Conservation (phyloP, 2,329 filamentous ascomycete species). For the Fusarium udum region DNA sequence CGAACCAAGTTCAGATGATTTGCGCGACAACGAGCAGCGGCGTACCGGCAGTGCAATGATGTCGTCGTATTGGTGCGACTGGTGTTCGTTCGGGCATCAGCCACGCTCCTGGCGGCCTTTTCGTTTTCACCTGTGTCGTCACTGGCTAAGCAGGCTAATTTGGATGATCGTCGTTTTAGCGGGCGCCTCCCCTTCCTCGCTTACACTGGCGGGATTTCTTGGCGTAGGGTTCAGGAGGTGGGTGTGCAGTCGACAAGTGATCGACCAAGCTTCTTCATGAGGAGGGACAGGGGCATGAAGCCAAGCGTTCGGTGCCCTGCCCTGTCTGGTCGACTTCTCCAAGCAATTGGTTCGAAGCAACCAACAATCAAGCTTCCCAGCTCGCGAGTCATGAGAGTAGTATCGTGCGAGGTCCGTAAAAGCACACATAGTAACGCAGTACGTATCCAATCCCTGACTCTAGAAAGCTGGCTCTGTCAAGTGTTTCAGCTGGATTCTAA, state of each 20-base stretch:
- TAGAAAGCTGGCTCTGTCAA: neutral
- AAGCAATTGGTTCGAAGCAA: constrained; percentile 25
- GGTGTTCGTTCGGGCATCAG: constrained; percentile 33
- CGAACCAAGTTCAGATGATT: constrained; percentile 23
- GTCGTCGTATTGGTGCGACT: constrained; percentile 23
- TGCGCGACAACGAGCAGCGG: constrained; percentile 18
- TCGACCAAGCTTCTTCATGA: constrained; percentile 41
- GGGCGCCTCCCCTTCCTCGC: constrained; percentile 45
- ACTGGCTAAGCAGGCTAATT: constrained; percentile 42
- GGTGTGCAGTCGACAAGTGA: constrained; percentile 28
- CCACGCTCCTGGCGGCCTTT: constrained; percentile 26
- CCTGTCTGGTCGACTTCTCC: constrained; percentile 17
- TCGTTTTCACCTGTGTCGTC: constrained; percentile 31
- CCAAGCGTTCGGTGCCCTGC: constrained; percentile 33
- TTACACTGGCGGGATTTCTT: constrained; percentile 42
- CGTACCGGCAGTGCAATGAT: constrained; percentile 32
- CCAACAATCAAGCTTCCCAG: constrained; percentile 30
- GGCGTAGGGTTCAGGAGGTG: constrained; percentile 32
- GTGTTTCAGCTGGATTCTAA: constrained; percentile 24
- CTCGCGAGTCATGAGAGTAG: constrained; percentile 24
- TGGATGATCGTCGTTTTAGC: constrained; percentile 45
- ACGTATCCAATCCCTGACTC: constrained; percentile 2
- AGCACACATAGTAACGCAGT: constrained; percentile 2
- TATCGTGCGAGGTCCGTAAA: constrained; percentile 20
- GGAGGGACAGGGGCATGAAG: constrained; percentile 30